Evolutionary conservation across 2,329 filamentous ascomycete genomes (phyloP), one percentile per base, ranked within the genome.

Genomic region (Xylaria sp.): DNA sequence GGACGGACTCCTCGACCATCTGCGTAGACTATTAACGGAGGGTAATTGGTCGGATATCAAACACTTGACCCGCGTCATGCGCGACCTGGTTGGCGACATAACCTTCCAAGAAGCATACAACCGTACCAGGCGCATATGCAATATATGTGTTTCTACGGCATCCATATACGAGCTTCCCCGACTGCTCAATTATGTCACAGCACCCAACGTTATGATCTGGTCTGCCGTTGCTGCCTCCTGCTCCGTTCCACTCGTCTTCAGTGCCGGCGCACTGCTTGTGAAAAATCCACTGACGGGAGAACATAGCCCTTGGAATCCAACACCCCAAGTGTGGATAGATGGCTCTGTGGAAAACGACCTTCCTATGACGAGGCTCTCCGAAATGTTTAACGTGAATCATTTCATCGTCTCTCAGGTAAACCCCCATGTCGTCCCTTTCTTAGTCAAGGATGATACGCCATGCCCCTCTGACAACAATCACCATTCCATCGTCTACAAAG

Each of bases 351-450:
- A 97, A 77, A 96, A 96, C 67, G 95, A 98, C 78, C 83, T 98
- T 2, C 95, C 95, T 1, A 97, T 97, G 89, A 93, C 91, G 23
- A 89, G 93, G 1, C 84, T 98, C 18, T 90, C 94, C 0, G 94
- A 97, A 76, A 94, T 97, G 91, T 97, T 97, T 83, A 97, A 97
- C 76, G 94, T 97, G 77, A 97, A 97, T 76, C 95, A 97, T 78
- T 97, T 97, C 77, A 97, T 98, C 72, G 95, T 97, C 20, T 97
- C 94, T 0, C 95, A 98, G 78, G 94, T 97, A 59, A 98, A 98
- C 75, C 95, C 95, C 0, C 95, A 98, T 74, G 93, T 97, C 9
- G 89, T 97, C 0, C 93, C 93, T 0, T 97, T 98, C 75, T 82
- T 97, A 18, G 84, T 88, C 18, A 92, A 90, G 72, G 92, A 97